A percentile compares a stretch with the other conserved stretches of the same genome.
Conservation (phyloP, 2,329 filamentous ascomycete species). For the Penicillium aurantiogriseum region DNA sequence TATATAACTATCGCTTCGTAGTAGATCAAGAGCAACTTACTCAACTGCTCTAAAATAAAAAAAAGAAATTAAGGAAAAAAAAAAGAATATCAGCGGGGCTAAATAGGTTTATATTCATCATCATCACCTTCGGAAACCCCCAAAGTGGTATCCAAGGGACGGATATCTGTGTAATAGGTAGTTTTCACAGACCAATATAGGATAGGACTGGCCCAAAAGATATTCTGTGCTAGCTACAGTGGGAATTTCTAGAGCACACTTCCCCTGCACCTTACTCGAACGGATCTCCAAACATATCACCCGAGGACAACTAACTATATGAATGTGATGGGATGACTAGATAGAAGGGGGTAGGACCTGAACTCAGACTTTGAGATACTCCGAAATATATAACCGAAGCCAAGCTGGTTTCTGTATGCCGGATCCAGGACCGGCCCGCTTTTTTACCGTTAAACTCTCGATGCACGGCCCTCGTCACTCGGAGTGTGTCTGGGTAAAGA, state of each 20-base stretch:
- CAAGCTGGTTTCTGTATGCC: no score
- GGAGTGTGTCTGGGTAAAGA: neutral
- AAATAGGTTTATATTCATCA: neutral
- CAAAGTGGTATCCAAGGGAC: neutral
- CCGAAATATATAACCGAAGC: neutral
- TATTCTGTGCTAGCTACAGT: neutral
- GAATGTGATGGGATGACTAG: neutral
- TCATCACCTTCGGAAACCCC: neutral
- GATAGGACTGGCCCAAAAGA: neutral
- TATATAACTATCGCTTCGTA: no score
- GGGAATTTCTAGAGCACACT: neutral
- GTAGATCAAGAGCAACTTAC: neutral
- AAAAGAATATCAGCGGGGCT: neutral
- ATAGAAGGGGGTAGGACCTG: no score
- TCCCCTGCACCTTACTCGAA: neutral
- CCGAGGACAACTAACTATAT: neutral
- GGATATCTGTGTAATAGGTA: neutral
- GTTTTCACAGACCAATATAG: neutral
- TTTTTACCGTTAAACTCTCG: no score
- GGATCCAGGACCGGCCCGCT: neutral
- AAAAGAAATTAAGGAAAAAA: no score
- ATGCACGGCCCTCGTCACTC: no score
- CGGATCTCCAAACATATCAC: neutral
- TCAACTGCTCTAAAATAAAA: neutral
- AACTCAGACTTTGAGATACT: neutral